Evolutionary conservation across 495 filamentous ascomycete genomes (phyloP).

Genomic region (Collariella sp.): DNA sequence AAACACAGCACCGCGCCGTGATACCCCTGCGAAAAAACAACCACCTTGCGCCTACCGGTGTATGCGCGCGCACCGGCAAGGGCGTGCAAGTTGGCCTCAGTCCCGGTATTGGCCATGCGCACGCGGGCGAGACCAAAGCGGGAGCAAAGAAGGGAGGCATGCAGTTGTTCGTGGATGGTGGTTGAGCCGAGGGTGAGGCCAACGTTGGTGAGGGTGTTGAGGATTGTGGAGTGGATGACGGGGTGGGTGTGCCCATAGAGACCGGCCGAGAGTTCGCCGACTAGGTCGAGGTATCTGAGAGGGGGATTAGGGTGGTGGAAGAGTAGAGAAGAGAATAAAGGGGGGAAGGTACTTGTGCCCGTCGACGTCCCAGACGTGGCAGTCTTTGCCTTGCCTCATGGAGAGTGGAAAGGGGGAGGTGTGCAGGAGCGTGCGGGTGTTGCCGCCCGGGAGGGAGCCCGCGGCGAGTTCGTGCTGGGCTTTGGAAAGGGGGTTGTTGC

Average conservation of each 20-base stretch:
- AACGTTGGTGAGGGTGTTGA: constrained; percentile 25
- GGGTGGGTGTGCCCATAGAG: constrained; percentile 48
- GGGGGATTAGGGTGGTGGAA: neutral
- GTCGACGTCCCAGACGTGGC: constrained; percentile 36
- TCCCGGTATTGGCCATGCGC: constrained; percentile 47
- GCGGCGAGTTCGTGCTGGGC: constrained; percentile 32
- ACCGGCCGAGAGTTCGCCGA: constrained; percentile 46
- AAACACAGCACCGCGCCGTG: constrained; percentile 47
- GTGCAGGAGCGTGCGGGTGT: constrained; percentile 51
- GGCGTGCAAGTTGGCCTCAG: constrained; percentile 46
- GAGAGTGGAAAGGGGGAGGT: constrained; percentile 48
- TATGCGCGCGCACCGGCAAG: constrained; percentile 34
- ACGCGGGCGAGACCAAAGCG: constrained; percentile 40
- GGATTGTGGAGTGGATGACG: constrained; percentile 30
- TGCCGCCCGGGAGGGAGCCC: constrained; percentile 48
- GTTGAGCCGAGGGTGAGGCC: constrained; percentile 39
- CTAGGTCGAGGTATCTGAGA: constrained; percentile 38
- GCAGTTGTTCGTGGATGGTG: constrained; percentile 31
- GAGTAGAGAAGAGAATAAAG: neutral
- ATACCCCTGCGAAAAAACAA: constrained; percentile 46
- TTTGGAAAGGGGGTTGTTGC: constrained; percentile 30
- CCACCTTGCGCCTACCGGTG: constrained; percentile 36
- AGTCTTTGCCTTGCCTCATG: constrained; percentile 34
- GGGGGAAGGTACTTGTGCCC: constrained; percentile 28
- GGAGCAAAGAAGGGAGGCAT: constrained; percentile 32